Conservation (phyloP, 257 asterid species). For the Capsicum baccatum region DNA sequence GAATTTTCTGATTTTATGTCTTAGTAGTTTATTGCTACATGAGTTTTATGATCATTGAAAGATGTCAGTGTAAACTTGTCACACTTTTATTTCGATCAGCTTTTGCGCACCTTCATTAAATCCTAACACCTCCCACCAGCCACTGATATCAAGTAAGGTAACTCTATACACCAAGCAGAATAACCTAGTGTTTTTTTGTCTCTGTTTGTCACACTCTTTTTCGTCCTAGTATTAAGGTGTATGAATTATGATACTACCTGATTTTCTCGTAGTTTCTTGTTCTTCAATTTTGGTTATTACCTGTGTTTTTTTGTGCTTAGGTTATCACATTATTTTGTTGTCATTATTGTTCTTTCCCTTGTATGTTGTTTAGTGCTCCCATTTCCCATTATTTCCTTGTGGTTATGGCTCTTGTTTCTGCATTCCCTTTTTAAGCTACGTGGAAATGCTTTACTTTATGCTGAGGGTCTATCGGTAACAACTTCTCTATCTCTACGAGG, state of each 20-base stretch:
- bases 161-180: no score
- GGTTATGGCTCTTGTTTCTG: not conserved
- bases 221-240: not conserved
- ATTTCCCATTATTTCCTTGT: not conserved
- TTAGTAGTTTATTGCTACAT: not conserved
- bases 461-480: not conserved
- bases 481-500: not conserved
- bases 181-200: no score
- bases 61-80: not conserved
- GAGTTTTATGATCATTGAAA: not conserved
- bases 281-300: not conserved
- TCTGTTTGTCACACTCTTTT: no score
- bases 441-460: not conserved
- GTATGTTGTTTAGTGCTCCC: not conserved
- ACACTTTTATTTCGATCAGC: not conserved
- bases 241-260: not conserved
- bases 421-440: not conserved
- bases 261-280: not conserved
- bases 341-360: not conserved
- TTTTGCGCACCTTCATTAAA: no score
- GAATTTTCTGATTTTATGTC: not conserved
- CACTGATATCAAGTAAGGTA: no score
- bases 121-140: no score
- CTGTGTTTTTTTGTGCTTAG: not conserved
- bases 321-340: not conserved